A percentile compares a stretch with the other conserved stretches of the same genome.
phyloP scores from a whole-genome alignment of 78 protist genomes.

The Dictyostelium intermedium region DNA sequence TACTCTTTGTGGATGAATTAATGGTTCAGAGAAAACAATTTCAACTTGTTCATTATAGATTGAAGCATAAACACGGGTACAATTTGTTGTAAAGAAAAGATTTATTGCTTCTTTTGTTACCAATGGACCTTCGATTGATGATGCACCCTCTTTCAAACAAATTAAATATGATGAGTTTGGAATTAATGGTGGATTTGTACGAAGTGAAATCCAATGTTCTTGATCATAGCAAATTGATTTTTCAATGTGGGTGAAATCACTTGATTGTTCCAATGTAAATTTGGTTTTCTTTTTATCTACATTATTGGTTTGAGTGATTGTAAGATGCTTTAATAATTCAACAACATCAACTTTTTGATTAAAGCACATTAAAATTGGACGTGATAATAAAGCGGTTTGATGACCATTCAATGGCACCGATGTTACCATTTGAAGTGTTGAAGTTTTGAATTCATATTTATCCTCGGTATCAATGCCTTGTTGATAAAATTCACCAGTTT shows the following conservation, averaged over 20 bases:
- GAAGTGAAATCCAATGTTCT: slow-evolving; percentile 19
- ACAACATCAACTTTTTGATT: slow-evolving; percentile 36
- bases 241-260: slow-evolving; percentile 13
- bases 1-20: not conserved
- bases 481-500: not conserved
- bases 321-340: not conserved
- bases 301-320: not conserved
- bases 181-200: not conserved
- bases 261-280: not conserved
- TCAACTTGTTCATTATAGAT: not conserved
- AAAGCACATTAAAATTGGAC: slow-evolving; percentile 29
- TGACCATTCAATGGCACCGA: not conserved
- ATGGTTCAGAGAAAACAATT: slow-evolving; percentile 6
- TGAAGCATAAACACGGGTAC: not conserved
- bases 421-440: not conserved
- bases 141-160: not conserved
- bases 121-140: slow-evolving; percentile 27
- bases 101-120: not conserved
- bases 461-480: not conserved
- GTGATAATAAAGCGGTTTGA: not conserved
- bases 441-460: slow-evolving; percentile 1
- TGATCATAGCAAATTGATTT: not conserved
- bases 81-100: not conserved
- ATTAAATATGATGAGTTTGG: not conserved
- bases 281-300: slow-evolving; percentile 37